A percentile compares a stretch with the other conserved stretches of the same genome.
Evolutionary conservation across 306 rosid genomes (phyloP).

Genomic region (Pterocarpus santalinus): DNA sequence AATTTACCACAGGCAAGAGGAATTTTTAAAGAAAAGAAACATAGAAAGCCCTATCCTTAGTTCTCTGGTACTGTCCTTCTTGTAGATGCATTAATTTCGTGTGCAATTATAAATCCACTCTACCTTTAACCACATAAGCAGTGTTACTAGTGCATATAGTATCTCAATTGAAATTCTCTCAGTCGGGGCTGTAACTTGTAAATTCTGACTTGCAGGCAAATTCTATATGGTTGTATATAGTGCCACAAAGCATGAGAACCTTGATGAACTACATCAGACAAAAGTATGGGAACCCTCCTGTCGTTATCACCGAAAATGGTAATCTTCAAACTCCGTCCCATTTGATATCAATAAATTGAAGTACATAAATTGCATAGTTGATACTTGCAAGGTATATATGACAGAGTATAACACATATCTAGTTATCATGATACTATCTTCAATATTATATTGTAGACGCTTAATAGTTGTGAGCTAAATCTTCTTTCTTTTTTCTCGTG

Average conservation of each 20-base stretch:
- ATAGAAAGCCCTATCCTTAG: too few species aligned
- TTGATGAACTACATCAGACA: slow-evolving; percentile 85
- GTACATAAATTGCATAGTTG: background rate
- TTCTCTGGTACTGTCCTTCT: too few species aligned
- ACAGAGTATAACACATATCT: background rate
- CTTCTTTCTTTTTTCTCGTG: background rate
- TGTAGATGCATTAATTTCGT: background rate
- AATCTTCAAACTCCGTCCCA: slow-evolving; percentile 42
- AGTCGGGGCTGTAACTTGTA: slow-evolving; percentile 3
- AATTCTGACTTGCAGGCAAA: slow-evolving; percentile 74
- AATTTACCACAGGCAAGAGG: too few species aligned
- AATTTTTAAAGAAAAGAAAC: too few species aligned
- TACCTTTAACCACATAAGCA: background rate
- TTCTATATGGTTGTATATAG: slow-evolving; percentile 93
- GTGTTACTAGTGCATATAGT: background rate
- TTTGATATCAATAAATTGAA: slow-evolving; percentile 17
- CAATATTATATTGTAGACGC: background rate
- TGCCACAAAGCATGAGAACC: slow-evolving; percentile 86
- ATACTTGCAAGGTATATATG: background rate
- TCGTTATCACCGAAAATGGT: slow-evolving; percentile 93
- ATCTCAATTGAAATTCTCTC: background rate
- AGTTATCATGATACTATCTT: slow-evolving; percentile 5
- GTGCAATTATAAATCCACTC: slow-evolving; percentile 2
- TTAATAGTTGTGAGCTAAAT: slow-evolving; percentile 32
- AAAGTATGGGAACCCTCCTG: slow-evolving; percentile 83